phyloP scores from a whole-genome alignment of 2,329 filamentous ascomycete species.

The Colletotrichum plurivorum region DNA sequence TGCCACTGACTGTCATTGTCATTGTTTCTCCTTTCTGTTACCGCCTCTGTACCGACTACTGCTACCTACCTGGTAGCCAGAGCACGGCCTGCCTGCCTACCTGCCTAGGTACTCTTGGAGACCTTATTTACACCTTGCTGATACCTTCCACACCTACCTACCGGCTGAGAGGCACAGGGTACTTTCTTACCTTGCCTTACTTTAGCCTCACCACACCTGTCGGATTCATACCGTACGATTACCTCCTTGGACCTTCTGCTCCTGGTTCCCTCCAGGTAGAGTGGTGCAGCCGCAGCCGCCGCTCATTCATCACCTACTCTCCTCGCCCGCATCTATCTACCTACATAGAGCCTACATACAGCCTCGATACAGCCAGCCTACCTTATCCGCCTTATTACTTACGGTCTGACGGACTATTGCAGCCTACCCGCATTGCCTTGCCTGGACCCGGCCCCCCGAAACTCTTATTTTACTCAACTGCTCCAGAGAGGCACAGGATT shows the following conservation, averaged over 20 bases:
- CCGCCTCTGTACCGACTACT: background rate
- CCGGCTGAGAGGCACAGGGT: no score
- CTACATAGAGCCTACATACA: background rate
- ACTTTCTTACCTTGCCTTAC: background rate
- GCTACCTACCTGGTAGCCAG: background rate
- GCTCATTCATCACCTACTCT: background rate
- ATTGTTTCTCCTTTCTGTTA: background rate
- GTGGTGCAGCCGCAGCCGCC: constrained; percentile 17
- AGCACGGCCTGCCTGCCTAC: background rate
- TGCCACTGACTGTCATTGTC: background rate
- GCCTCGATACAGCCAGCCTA: background rate
- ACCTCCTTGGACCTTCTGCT: constrained; percentile 12
- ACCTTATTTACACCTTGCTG: no score
- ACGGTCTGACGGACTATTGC: no score
- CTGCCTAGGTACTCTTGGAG: background rate
- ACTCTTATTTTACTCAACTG: no score
- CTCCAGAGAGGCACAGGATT: constrained; percentile 30
- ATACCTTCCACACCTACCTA: no score
- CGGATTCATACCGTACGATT: constrained; percentile 36
- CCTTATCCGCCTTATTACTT: background rate
- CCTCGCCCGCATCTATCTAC: constrained; percentile 1
- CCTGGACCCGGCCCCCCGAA: no score
- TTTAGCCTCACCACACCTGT: background rate
- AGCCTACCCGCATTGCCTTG: no score
- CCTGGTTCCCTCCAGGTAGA: background rate